Conservation (phyloP, 1,284 basidiomycete genomes). For the Irpex lacteus region DNA sequence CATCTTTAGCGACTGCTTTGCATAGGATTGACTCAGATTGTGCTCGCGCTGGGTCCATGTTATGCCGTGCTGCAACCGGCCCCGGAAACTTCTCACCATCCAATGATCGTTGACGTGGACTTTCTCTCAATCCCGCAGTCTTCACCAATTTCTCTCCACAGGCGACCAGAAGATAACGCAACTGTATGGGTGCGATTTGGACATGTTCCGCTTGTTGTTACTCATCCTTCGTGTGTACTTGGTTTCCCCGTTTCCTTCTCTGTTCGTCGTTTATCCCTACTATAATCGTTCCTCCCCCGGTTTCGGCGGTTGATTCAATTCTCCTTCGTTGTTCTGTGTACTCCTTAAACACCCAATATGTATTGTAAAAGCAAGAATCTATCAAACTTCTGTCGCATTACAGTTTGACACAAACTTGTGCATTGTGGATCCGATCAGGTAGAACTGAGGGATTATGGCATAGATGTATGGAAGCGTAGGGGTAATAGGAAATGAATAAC, state of each 20-base stretch:
- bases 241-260: neutral
- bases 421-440: too few species aligned
- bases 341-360: neutral
- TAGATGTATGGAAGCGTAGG: too few species aligned
- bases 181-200: neutral
- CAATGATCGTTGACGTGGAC: neutral
- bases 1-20: neutral
- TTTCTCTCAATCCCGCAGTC: neutral
- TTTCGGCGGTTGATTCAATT: neutral
- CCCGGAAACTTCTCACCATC: neutral
- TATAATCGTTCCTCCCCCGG: neutral
- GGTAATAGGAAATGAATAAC: too few species aligned
- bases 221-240: neutral
- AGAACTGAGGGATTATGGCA: too few species aligned
- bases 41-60: neutral
- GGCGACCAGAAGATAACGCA: neutral
- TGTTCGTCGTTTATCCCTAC: neutral
- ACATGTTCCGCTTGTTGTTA: neutral
- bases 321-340: neutral
- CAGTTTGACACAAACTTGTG: too few species aligned
- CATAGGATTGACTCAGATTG: neutral
- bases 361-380: slow-evolving; percentile 2
- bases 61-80: neutral
- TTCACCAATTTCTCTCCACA: neutral
- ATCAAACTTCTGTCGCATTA: neutral